Evolutionary conservation across 1,139 yeast species (phyloP), one percentile per base, ranked within the genome.

Genomic region (Magnusiomyces fungicola): DNA sequence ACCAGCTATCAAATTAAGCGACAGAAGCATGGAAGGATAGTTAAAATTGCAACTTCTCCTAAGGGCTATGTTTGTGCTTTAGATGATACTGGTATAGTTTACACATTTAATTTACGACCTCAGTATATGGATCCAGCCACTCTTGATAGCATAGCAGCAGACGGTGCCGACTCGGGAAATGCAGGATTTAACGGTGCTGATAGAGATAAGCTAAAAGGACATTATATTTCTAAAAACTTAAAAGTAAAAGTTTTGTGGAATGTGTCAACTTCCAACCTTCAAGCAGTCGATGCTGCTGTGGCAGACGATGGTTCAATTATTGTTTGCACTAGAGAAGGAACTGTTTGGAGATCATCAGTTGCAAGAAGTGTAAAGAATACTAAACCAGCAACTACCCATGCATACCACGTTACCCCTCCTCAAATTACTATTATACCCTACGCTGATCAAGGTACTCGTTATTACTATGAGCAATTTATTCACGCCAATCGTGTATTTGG

Each of bases 261-360:
- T 1, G 69, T 72, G 6, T 53, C 61, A 27, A 52, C 56, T 24
- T 49, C 51, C 19, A 61, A 59, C 44, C 48, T 64, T 52, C 58
- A 57, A 2, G 71, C 65, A 44, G 66, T 72, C 2, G 95, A 86
- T 65, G 75, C 84, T 38, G 92, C 81, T 61, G 74, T 83, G 42
- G 77, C 85, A 1, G 71, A 68, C 25, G 87, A 83, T 59, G 95
- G 95, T 0, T 79, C 87, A 0, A 65, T 86, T 1, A 69, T 87
- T 0, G 63, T 88, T 1, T 78, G 86, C 55, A 83, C 94, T 0
- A 66, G 72, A 34, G 78, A 79, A 50, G 96, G 96, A 0, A 73
- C 81, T 10, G 85, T 79, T 0, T 86, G 64, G 63, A 52, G 56
- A 64, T 42, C 45, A 3, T 24, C 27, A n/a, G 24, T 36, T 6